phyloP scores from a whole-genome alignment of 345 rosid genomes.

The Cochlearia excelsa region DNA sequence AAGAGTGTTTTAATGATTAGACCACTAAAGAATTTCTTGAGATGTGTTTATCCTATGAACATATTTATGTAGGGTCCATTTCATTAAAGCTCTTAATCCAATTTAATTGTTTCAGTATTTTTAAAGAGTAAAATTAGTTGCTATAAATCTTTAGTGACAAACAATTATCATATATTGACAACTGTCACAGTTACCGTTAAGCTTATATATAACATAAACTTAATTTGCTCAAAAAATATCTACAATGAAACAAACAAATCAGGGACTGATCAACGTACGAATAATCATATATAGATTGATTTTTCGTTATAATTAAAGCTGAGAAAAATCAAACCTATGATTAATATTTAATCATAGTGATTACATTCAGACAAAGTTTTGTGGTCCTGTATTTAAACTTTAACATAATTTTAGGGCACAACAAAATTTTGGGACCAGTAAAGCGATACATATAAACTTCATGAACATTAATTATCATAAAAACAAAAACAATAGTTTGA shows the following conservation, averaged over 20 bases:
- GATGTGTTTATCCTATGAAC: slow-evolving; percentile 31
- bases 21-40: slow-evolving; percentile 31
- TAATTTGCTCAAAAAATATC: neutral
- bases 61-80: slow-evolving; percentile 22
- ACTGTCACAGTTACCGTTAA: neutral
- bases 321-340: neutral
- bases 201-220: neutral
- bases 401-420: slow-evolving; percentile 28
- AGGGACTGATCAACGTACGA: slow-evolving; percentile 14
- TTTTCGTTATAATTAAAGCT: slow-evolving; percentile 28
- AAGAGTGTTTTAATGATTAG: slow-evolving; percentile 36
- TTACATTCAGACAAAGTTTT: slow-evolving; percentile 17
- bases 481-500: slow-evolving; percentile 31
- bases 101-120: slow-evolving; percentile 2
- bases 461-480: neutral
- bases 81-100: slow-evolving; percentile 21
- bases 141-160: slow-evolving; percentile 2
- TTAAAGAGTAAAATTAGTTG: neutral
- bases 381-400: slow-evolving; percentile 35
- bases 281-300: slow-evolving; percentile 14
- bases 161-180: neutral
- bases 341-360: slow-evolving; percentile 5
- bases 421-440: slow-evolving; percentile 33
- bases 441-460: neutral
- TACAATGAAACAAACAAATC: slow-evolving; percentile 1